A percentile compares a stretch with the other conserved stretches of the same genome.
Conservation (phyloP, 192 early-diverging fungal genomes). For the Coemansia sp. region DNA sequence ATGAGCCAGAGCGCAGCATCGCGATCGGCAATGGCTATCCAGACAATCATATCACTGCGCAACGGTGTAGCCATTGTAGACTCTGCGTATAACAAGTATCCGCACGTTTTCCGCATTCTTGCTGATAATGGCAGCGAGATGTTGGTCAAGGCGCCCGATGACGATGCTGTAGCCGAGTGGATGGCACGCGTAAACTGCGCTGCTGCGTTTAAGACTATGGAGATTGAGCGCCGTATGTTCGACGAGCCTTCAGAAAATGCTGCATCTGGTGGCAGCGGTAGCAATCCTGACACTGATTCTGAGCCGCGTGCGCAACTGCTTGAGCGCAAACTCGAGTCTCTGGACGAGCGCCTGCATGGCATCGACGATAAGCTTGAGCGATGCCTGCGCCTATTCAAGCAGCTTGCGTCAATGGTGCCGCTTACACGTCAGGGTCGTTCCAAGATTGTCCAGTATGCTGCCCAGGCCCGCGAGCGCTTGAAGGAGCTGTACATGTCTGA, state of each 20-base stretch:
- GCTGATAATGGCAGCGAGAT: constrained; percentile 71
- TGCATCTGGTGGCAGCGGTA: not conserved
- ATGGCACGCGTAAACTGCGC: constrained; percentile 80
- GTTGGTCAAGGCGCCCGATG: constrained; percentile 65
- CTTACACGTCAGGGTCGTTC: constrained; percentile 66
- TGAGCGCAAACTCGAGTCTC: constrained; percentile 46
- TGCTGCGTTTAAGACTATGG: constrained; percentile 67
- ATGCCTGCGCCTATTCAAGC: constrained; percentile 61
- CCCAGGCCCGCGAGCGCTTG: constrained; percentile 50
- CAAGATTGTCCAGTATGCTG: constrained; percentile 56
- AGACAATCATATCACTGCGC: constrained; percentile 60
- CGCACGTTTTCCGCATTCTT: constrained; percentile 74
- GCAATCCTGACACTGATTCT: not conserved
- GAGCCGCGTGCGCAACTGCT: constrained; percentile 40
- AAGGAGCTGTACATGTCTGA: constrained; percentile 60
- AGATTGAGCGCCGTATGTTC: constrained; percentile 32
- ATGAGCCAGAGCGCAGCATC: not conserved
- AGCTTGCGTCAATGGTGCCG: constrained; percentile 69
- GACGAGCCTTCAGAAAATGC: not conserved
- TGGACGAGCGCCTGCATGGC: constrained; percentile 56
- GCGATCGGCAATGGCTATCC: constrained; percentile 26
- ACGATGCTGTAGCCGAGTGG: constrained; percentile 76
- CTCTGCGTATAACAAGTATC: constrained; percentile 69
- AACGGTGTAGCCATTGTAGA: constrained; percentile 71
- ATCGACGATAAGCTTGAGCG: constrained; percentile 56